These are phyloP conservation scores for Botrytis fragariae DNA, from an alignment of 2,329 filamentous ascomycete genomes.

Conservation along the genomic window DNA sequence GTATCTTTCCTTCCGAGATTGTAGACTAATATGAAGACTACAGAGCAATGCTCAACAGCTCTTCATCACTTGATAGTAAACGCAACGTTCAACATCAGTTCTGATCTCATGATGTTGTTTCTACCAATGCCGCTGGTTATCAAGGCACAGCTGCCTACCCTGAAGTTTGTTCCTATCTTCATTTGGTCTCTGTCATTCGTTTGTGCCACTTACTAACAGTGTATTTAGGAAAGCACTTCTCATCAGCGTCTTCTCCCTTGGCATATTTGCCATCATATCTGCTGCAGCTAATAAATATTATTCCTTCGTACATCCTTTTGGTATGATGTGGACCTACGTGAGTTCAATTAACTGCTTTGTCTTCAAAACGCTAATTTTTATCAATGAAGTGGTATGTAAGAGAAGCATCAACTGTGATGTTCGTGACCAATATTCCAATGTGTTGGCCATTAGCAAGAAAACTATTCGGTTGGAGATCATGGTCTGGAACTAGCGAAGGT, in stretches of 20 bases:
- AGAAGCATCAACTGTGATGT: constrained; percentile 52
- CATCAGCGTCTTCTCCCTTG: constrained; percentile 46
- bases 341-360: constrained; percentile 25
- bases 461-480: constrained; percentile 12
- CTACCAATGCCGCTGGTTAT: constrained; percentile 52
- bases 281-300: constrained; percentile 51
- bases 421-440: constrained; percentile 52
- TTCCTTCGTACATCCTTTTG: constrained; percentile 42
- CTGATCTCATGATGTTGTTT: constrained; percentile 57
- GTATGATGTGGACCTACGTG: constrained; percentile 32
- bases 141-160: constrained; percentile 44
- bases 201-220: background rate
- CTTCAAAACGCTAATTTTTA: background rate
- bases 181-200: constrained; percentile 36
- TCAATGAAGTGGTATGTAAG: constrained; percentile 50
- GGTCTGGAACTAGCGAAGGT: background rate
- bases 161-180: constrained; percentile 39
- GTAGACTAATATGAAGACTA: constrained; percentile 9
- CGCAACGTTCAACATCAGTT: constrained; percentile 57
- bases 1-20: background rate
- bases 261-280: constrained; percentile 50
- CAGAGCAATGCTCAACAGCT: constrained; percentile 56
- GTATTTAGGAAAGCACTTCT: constrained; percentile 49
- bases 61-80: constrained; percentile 58
- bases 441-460: constrained; percentile 45